Evolutionary conservation across 164 flowering plant genomes (phyloP).

Genomic region (Tetracentron sinense): DNA sequence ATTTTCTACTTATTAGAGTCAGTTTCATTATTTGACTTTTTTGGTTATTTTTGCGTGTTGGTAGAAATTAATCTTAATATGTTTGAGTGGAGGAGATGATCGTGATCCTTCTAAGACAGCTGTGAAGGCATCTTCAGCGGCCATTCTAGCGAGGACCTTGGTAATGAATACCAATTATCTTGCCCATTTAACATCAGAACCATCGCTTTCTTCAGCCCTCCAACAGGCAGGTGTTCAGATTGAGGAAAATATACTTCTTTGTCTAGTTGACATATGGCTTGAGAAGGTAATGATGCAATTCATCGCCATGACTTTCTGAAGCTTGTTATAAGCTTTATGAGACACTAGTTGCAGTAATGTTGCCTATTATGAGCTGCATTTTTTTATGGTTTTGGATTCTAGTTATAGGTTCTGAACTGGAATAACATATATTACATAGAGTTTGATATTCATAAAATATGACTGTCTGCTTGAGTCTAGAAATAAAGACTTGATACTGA

Average conservation of each 20-base stretch:
- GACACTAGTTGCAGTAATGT: not conserved
- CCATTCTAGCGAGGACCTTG: conserved; percentile 82
- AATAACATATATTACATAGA: too few species aligned
- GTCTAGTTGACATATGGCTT: conserved; percentile 85
- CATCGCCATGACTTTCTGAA: not conserved
- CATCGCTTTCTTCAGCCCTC: conserved; percentile 50
- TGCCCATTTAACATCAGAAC: conserved; percentile 77
- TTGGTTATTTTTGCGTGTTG: conserved; percentile 10
- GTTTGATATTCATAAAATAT: not conserved
- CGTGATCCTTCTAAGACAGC: conserved; percentile 71
- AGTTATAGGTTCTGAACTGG: not conserved
- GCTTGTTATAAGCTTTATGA: too few species aligned
- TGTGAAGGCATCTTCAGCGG: conserved; percentile 74
- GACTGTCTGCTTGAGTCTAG: not conserved
- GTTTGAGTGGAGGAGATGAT: conserved; percentile 86
- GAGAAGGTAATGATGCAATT: conserved; percentile 59
- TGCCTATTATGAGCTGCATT: not conserved
- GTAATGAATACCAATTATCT: conserved; percentile 80
- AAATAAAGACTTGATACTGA: not conserved
- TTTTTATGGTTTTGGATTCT: not conserved
- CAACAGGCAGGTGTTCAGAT: conserved; percentile 61
- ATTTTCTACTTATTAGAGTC: conserved; percentile 1
- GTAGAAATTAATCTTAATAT: conserved; percentile 71
- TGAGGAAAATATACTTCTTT: conserved; percentile 77
- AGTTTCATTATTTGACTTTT: not conserved